These are phyloP conservation scores for Exophiala dermatitidis DNA, from an alignment of 2,329 filamentous ascomycete species.

Conservation along the genomic window DNA sequence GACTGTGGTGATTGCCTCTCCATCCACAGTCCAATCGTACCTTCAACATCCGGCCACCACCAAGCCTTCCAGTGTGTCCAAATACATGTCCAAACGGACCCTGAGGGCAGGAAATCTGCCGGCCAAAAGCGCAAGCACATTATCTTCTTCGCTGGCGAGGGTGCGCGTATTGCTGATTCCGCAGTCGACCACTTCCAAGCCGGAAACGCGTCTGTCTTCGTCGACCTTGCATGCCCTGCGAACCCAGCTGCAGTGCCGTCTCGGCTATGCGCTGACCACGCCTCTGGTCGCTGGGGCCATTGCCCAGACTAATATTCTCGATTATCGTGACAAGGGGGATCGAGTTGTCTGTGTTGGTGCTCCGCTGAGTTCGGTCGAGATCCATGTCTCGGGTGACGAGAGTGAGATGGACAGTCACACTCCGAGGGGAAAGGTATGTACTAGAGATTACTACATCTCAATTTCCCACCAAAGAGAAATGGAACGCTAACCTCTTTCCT, in stretches of 20 bases:
- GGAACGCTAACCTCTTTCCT: not conserved
- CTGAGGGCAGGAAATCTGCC: constrained; percentile 48
- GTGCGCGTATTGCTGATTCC: constrained; percentile 75
- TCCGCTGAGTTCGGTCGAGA: constrained; percentile 70
- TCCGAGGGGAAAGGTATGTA: constrained; percentile 56
- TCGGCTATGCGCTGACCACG: constrained; percentile 79
- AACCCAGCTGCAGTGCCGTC: constrained; percentile 68
- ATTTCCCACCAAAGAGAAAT: not conserved
- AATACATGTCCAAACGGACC: constrained; percentile 43
- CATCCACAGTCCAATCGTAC: constrained; percentile 51
- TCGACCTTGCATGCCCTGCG: constrained; percentile 70
- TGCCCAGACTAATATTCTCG: constrained; percentile 78
- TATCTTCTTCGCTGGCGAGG: constrained; percentile 40
- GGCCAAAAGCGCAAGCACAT: constrained; percentile 50
- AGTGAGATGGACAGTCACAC: constrained; percentile 32
- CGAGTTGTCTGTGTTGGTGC: constrained; percentile 58
- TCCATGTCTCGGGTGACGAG: constrained; percentile 50
- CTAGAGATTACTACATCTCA: not conserved
- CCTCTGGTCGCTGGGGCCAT: constrained; percentile 80
- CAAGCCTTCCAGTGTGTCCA: constrained; percentile 12
- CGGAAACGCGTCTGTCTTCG: constrained; percentile 58
- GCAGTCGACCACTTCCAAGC: constrained; percentile 58
- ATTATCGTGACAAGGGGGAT: constrained; percentile 59
- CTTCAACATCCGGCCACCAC: constrained; percentile 53
- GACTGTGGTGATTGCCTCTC: constrained; percentile 59